A percentile compares a stretch with the other conserved stretches of the same genome.
Conservation (phyloP, 2,329 filamentous ascomycete genomes). For the Exophiala aquamarina region DNA sequence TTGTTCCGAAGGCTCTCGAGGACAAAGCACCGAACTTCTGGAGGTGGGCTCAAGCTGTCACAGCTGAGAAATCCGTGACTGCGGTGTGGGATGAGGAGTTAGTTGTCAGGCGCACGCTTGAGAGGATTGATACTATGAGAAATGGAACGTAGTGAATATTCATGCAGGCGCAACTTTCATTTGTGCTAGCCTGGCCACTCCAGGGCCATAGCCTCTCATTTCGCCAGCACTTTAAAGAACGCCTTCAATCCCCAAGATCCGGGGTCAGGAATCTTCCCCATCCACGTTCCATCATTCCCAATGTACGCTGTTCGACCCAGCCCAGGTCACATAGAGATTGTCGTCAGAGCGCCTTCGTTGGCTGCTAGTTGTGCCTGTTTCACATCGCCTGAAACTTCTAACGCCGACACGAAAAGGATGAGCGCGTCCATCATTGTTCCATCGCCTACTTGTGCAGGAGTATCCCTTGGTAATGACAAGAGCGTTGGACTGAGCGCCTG, state of each 20-base stretch:
- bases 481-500: not conserved
- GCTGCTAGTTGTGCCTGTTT: conserved; percentile 73
- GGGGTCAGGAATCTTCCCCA: conserved; percentile 72
- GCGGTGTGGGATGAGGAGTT: conserved; percentile 59
- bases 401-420: conserved; percentile 4
- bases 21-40: conserved; percentile 63
- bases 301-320: conserved; percentile 81
- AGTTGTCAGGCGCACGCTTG: conserved; percentile 43
- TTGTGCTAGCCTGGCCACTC: too few species aligned
- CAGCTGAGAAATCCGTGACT: conserved; percentile 64
- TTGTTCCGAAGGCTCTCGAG: conserved; percentile 47
- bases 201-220: too few species aligned
- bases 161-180: too few species aligned
- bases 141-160: too few species aligned
- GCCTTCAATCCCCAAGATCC: conserved; percentile 75
- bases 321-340: conserved; percentile 87
- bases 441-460: conserved; percentile 9
- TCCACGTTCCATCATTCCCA: conserved; percentile 61
- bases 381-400: conserved; percentile 35
- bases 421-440: conserved; percentile 14
- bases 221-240: conserved; percentile 75
- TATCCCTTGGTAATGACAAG: conserved; percentile 1
- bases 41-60: conserved; percentile 63
- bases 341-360: conserved; percentile 71
- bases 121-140: conserved; percentile 35